Conservation (phyloP, 164 flowering plant species). For the Aristolochia contorta region DNA sequence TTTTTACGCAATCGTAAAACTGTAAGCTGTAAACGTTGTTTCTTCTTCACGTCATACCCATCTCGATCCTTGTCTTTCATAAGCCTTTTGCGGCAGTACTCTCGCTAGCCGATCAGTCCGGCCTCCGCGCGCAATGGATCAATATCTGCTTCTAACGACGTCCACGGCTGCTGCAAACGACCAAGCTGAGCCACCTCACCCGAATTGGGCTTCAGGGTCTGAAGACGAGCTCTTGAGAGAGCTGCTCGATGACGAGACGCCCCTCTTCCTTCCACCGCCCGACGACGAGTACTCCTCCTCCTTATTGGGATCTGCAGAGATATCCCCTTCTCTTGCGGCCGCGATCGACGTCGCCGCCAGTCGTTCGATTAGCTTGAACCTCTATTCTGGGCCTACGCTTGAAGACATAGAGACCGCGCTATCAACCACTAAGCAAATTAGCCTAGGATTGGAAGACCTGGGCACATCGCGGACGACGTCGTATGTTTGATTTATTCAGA, state of each 20-base stretch:
- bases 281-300: neutral
- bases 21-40: too few species aligned
- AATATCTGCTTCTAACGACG: neutral
- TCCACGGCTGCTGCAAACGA: conserved; percentile 5
- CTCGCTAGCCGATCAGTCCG: too few species aligned
- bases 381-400: conserved; percentile 49
- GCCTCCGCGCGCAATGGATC: too few species aligned
- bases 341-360: conserved; percentile 7
- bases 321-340: neutral
- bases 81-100: neutral
- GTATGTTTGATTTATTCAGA: conserved; percentile 17
- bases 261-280: conserved; percentile 27
- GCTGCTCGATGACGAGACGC: conserved; percentile 51
- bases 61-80: too few species aligned
- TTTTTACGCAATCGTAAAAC: neutral
- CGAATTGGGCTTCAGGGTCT: conserved; percentile 18
- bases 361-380: conserved; percentile 16
- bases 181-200: conserved; percentile 25
- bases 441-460: conserved; percentile 7
- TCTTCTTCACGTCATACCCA: too few species aligned
- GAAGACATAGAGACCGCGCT: conserved; percentile 44
- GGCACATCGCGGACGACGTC: conserved; percentile 22
- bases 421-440: conserved; percentile 15
- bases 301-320: conserved; percentile 9
- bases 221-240: conserved; percentile 44